phyloP scores from a whole-genome alignment of 169 alveolate genomes.

The Eimeria tenella region DNA sequence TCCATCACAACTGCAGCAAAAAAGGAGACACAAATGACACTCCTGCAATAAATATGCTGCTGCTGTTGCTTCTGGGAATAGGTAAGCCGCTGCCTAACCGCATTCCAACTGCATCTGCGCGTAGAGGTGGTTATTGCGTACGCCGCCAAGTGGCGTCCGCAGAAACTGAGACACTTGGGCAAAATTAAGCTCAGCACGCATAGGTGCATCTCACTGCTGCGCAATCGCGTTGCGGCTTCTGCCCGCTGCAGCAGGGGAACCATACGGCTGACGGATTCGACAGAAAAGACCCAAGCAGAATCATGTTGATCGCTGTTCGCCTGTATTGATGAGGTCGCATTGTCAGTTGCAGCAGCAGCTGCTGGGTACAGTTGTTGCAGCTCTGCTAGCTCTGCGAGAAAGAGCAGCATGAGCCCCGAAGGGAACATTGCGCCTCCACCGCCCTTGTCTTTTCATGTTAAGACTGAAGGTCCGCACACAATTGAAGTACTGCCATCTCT shows the following conservation, averaged over 20 bases:
- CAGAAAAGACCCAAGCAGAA: slow-evolving; percentile 39
- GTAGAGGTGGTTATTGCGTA: too few relatives aligned
- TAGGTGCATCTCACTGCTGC: neutral
- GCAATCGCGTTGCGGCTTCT: slow-evolving; percentile 58
- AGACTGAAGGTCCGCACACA: too few relatives aligned
- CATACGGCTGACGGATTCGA: slow-evolving; percentile 48
- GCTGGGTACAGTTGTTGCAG: neutral
- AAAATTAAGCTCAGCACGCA: neutral
- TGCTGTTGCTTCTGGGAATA: too few relatives aligned
- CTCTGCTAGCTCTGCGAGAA: neutral
- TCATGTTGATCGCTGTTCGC: neutral
- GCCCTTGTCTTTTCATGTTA: too few relatives aligned
- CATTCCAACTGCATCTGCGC: too few relatives aligned
- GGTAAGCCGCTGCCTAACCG: too few relatives aligned
- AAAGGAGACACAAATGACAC: neutral
- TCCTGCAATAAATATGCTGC: neutral
- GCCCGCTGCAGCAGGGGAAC: slow-evolving; percentile 53
- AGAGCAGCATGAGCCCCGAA: too few relatives aligned
- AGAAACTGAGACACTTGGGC: too few relatives aligned
- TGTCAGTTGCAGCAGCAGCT: too few relatives aligned
- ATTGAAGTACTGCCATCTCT: too few relatives aligned
- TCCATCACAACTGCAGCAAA: slow-evolving; percentile 33
- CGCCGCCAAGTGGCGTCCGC: too few relatives aligned
- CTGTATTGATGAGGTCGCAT: neutral
- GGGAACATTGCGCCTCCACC: too few relatives aligned